These are phyloP conservation scores for Neurospora pannonica DNA, from an alignment of 495 filamentous ascomycete genomes.

Conservation along the genomic window DNA sequence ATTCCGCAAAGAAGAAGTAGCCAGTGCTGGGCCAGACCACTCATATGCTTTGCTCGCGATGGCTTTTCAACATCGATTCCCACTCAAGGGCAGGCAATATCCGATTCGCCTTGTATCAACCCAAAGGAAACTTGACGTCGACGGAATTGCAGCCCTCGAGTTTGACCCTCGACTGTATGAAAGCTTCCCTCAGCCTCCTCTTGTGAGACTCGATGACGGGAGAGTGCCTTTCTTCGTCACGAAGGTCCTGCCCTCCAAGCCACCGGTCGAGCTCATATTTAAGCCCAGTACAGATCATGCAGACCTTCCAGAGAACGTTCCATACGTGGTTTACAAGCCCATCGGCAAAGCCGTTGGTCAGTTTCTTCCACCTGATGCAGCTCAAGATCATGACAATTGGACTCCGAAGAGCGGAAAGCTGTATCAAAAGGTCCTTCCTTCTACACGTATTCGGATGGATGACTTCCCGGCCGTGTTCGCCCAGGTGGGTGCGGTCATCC, in stretches of 20 bases:
- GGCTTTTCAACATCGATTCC: conserved; percentile 35
- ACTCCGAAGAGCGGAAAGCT: conserved; percentile 14
- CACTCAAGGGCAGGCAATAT: conserved; percentile 26
- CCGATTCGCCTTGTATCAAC: conserved; percentile 24
- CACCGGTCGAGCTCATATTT: conserved; percentile 17
- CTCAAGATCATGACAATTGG: background rate
- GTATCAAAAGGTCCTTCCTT: conserved; percentile 26
- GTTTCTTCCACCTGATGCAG: conserved; percentile 47
- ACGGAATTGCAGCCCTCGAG: conserved; percentile 5
- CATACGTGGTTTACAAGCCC: conserved; percentile 39
- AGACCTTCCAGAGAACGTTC: conserved; percentile 24
- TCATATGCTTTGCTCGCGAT: conserved; percentile 40
- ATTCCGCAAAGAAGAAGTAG: background rate
- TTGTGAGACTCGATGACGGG: conserved; percentile 21
- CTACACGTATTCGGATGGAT: conserved; percentile 31
- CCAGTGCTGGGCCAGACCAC: conserved; percentile 26
- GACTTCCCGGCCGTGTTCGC: conserved; percentile 50
- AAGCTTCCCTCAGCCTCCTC: conserved; percentile 3
- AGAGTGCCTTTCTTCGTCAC: conserved; percentile 25
- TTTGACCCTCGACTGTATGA: conserved; percentile 7
- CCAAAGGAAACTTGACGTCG: conserved; percentile 6
- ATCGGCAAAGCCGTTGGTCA: conserved; percentile 25
- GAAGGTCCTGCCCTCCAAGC: conserved; percentile 27
- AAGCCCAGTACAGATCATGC: conserved; percentile 14
- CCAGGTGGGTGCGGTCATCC: conserved; percentile 62